These are phyloP conservation scores for Kwoniella sp. DNA, from an alignment of 768 basidiomycete species.

Conservation along the genomic window DNA sequence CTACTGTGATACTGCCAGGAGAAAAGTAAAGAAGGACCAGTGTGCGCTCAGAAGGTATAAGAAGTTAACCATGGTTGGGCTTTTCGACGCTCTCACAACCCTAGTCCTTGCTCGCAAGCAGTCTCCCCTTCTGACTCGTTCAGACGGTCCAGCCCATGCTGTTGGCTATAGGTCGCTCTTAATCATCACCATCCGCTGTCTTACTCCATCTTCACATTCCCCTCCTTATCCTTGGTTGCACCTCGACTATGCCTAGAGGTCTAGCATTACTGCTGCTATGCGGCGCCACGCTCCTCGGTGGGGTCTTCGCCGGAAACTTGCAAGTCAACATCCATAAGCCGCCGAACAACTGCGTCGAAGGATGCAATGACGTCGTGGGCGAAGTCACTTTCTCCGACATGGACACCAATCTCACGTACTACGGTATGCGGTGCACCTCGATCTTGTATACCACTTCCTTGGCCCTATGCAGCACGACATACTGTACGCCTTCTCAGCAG, in stretches of 20 bases:
- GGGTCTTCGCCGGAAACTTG: neutral
- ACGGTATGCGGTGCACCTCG: conserved; percentile 18
- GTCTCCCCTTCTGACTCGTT: too few species aligned
- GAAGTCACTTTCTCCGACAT: conserved; percentile 23
- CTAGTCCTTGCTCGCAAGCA: too few species aligned
- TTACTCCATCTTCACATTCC: neutral
- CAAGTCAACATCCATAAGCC: conserved; percentile 10
- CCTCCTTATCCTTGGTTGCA: too few species aligned
- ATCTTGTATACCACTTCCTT: conserved; percentile 11
- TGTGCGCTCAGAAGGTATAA: too few species aligned
- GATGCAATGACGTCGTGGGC: conserved; percentile 19
- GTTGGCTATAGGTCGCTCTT: too few species aligned
- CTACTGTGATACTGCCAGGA: too few species aligned
- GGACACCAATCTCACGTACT: conserved; percentile 12
- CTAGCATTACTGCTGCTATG: neutral
- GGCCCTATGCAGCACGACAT: conserved; percentile 16
- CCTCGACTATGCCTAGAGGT: neutral
- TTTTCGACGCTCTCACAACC: too few species aligned
- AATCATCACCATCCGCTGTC: too few species aligned
- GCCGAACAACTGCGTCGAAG: conserved; percentile 9
- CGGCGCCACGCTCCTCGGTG: neutral
- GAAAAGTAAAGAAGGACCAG: too few species aligned
- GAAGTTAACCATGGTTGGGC: too few species aligned
- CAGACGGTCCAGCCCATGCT: too few species aligned
- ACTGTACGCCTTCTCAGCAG: conserved; percentile 15